Evolutionary conservation across 78 protist species (phyloP), one percentile per base, ranked within the genome.

Genomic region (Capsaspora owczarzaki): DNA sequence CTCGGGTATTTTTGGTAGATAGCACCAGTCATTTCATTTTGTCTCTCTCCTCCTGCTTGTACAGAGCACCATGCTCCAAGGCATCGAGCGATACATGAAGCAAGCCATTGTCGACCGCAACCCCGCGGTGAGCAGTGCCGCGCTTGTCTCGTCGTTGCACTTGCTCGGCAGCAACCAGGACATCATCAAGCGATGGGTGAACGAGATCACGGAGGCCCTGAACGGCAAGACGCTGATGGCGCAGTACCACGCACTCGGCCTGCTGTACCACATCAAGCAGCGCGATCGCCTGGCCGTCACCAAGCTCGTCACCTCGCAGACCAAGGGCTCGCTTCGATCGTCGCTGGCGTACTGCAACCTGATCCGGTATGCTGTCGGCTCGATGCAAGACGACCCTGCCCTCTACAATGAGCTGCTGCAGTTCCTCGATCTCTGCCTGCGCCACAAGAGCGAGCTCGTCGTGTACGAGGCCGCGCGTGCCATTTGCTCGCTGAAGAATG

Each of bases 401-500:
- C 3, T 25, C 66, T 27, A 56, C 19, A 25, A 20, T 5, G 19
- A 56, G 33, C 66, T 56, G 66, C 70, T 40, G 78, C 86, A 87
- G 16, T 95, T 77, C 70, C 86, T 95, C 71, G 94, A 93, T 81
- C 8, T 46, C 42, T 84, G 90, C 74, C 77, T 95, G 66, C 89
- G 96, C 51, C 86, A 92, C 82, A 81, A 85, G 79, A 84, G 80
- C 66, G 98, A 95, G 66, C 94, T 95, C 93, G 98, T 97, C 35
- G 87, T 95, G 31, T 89, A 86, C 76, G 99, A 97, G 86, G 99
- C 98, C 29, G 98, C 99, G 1, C 83, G 90, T 43, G 92, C 98
- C 23, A 90, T 97, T 78, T 94, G 98, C 80, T 25, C 80, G 31
- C 87, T 97, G 19, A 80, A 85, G 35, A 78, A 85, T 68, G 72